Percentiles rank a stretch among this genome's conserved stretches.
These are phyloP conservation scores for Coffea canephora DNA, from an alignment of 257 asterid genomes.

Conservation along the genomic window DNA sequence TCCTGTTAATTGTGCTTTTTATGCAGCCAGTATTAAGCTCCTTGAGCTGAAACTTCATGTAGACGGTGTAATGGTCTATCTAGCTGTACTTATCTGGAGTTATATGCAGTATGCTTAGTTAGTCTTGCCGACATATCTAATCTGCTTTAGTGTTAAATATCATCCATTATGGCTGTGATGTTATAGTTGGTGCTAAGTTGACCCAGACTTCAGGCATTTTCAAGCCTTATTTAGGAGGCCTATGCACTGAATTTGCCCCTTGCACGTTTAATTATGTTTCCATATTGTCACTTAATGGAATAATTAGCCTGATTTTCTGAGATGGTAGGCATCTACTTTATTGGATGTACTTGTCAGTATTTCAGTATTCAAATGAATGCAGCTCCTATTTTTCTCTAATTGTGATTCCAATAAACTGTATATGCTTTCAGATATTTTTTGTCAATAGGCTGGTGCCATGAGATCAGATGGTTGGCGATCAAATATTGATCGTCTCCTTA, in stretches of 20 bases:
- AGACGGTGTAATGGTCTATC: not conserved
- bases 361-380: not conserved
- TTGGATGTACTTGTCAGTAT: not conserved
- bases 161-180: not conserved
- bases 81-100: not conserved
- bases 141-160: not conserved
- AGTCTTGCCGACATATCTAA: not conserved
- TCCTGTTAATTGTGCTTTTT: not conserved
- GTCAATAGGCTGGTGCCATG: slow-evolving; percentile 67
- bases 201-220: not conserved
- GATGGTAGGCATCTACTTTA: not conserved
- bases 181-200: not conserved
- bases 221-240: not conserved
- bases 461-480: slow-evolving; percentile 73
- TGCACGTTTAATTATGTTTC: not conserved
- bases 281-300: not conserved
- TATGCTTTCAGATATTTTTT: slow-evolving; percentile 14
- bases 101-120: not conserved
- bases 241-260: not conserved
- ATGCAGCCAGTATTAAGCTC: not conserved
- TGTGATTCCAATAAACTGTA: not conserved
- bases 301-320: too few relatives aligned
- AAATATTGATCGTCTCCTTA: slow-evolving; percentile 61
- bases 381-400: not conserved
- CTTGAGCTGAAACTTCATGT: not conserved